Conservation (phyloP, 2,329 filamentous ascomycete species). For the Tolypocladium endophyticum region DNA sequence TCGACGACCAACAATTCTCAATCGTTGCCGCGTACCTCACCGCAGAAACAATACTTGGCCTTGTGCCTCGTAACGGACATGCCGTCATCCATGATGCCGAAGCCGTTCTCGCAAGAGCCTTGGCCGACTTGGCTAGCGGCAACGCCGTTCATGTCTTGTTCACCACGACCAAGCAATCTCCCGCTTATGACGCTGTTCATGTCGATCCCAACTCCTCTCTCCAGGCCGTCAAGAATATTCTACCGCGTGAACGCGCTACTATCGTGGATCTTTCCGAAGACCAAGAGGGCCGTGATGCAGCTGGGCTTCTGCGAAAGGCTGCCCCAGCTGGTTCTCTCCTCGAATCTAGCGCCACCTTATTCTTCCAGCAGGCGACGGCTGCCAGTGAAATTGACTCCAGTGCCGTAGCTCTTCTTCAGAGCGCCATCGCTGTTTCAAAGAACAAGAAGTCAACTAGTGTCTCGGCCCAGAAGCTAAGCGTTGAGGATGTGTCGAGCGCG, state of each 20-base stretch:
- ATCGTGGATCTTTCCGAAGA: not conserved
- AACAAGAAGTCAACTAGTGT: not conserved
- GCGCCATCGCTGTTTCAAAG: not conserved
- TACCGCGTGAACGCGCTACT: not conserved
- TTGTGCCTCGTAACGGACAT: not conserved
- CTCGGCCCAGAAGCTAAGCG: not conserved
- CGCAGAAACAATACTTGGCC: not conserved
- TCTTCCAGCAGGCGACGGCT: not conserved
- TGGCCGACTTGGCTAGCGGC: not conserved
- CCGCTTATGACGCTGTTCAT: not conserved
- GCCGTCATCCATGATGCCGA: not conserved
- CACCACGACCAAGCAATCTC: not conserved
- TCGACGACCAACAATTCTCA: not conserved
- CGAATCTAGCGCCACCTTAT: not conserved
- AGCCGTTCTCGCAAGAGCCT: not conserved
- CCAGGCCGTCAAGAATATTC: not conserved
- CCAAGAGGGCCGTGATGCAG: not conserved
- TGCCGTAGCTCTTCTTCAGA: not conserved
- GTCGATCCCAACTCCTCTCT: not conserved
- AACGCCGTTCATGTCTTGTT: not conserved
- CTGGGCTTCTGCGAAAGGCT: not conserved
- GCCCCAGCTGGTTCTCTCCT: not conserved
- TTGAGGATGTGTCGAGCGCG: not conserved
- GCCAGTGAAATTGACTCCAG: not conserved
- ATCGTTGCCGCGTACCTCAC: not conserved